phyloP scores from a whole-genome alignment of 768 basidiomycete genomes.

The Leccinum boreale region DNA sequence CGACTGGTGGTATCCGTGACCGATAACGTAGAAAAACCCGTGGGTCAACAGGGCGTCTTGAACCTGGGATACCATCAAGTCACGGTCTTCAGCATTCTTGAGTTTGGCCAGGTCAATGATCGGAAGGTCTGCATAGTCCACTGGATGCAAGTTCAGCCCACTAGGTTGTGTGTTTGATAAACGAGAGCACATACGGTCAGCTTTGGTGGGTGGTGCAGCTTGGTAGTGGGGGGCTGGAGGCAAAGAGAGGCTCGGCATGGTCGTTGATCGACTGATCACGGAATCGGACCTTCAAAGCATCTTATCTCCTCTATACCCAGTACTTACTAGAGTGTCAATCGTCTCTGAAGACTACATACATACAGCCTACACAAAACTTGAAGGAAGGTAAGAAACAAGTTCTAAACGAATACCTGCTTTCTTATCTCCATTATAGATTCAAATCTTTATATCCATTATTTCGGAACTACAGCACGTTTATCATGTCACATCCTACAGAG shows the following conservation, averaged over 20 bases:
- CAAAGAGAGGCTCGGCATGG: background rate
- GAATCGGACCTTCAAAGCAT: too few relatives aligned
- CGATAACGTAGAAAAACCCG: background rate
- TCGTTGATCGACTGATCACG: too few relatives aligned
- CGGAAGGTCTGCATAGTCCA: background rate
- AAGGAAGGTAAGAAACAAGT: background rate
- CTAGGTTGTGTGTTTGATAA: background rate
- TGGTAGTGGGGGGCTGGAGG: background rate
- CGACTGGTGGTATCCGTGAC: background rate
- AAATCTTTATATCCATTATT: background rate
- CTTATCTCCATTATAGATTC: too few relatives aligned
- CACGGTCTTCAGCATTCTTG: background rate
- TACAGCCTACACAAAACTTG: background rate
- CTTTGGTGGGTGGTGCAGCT: background rate
- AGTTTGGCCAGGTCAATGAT: background rate
- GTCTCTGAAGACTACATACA: too few relatives aligned
- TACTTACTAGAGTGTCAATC: too few relatives aligned
- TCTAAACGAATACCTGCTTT: too few relatives aligned
- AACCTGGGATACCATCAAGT: background rate
- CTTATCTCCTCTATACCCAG: too few relatives aligned
- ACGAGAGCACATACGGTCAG: background rate
- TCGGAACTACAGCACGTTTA: background rate
- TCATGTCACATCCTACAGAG: constrained; percentile 14
- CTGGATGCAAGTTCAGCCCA: background rate
- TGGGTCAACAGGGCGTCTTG: background rate